phyloP scores from a whole-genome alignment of 23 red algal genomes.

The Gracilariopsis chorda region DNA sequence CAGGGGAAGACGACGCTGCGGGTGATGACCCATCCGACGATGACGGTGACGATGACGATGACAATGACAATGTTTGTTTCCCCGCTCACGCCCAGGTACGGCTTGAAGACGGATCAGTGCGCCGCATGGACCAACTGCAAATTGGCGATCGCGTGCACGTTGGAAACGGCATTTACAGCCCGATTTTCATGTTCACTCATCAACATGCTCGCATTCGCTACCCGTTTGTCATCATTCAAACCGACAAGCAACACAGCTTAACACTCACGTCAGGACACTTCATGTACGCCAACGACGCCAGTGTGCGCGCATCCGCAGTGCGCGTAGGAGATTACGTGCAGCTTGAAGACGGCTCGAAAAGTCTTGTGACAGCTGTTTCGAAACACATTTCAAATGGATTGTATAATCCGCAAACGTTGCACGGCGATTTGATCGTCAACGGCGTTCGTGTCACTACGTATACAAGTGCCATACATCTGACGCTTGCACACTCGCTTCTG shows the following conservation, averaged over 20 bases:
- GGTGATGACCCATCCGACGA: neutral
- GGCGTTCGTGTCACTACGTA: slow-evolving; percentile 44
- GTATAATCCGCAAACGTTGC: slow-evolving; percentile 61
- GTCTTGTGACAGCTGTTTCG: neutral
- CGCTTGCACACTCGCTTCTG: slow-evolving; percentile 2
- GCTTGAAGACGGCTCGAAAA: neutral
- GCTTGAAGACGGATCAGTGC: neutral
- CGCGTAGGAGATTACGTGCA: neutral
- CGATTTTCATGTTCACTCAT: slow-evolving; percentile 71
- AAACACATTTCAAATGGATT: neutral
- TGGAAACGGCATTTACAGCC: neutral
- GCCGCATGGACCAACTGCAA: neutral
- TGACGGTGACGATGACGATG: neutral
- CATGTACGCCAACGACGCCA: slow-evolving; percentile 17
- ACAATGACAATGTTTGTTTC: slow-evolving; percentile 4
- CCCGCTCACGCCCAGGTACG: neutral
- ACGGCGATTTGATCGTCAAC: slow-evolving; percentile 43
- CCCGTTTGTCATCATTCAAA: slow-evolving; percentile 4
- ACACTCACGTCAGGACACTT: slow-evolving; percentile 38
- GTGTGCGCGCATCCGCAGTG: neutral
- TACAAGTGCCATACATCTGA: neutral
- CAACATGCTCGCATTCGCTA: neutral
- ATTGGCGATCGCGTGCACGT: slow-evolving; percentile 41
- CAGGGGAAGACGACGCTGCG: neutral
- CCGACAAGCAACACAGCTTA: neutral